These are phyloP conservation scores for Paramecium biaurelia DNA, from an alignment of 73 alveolate genomes.

Conservation along the genomic window DNA sequence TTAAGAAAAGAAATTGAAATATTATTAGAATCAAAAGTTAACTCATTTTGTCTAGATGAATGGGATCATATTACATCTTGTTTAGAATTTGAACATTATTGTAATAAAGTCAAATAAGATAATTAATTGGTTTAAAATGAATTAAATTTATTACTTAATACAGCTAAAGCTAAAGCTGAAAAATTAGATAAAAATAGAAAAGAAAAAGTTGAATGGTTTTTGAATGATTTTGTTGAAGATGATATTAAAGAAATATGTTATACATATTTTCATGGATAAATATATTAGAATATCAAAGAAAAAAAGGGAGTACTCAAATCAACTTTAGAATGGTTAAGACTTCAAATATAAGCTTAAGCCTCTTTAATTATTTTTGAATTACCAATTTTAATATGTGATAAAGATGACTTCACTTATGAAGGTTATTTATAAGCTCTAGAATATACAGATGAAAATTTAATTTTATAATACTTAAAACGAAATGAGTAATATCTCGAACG, in stretches of 20 bases:
- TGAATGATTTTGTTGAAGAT: constrained; percentile 8
- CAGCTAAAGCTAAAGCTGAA: constrained; percentile 6
- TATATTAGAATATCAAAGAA: neutral
- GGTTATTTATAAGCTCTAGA: neutral
- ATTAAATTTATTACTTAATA: neutral
- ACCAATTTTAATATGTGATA: constrained; percentile 10
- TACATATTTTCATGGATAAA: constrained; percentile 12
- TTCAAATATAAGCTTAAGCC: neutral
- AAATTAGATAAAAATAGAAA: neutral
- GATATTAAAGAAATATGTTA: neutral
- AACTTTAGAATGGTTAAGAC: neutral
- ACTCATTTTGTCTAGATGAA: neutral
- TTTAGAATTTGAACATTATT: neutral
- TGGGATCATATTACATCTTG: neutral
- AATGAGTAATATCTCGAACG: constrained; percentile 41
- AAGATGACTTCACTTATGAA: neutral
- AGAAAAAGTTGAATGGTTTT: constrained; percentile 42
- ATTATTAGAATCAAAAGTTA: neutral
- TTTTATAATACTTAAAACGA: neutral
- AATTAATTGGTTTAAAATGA: constrained; percentile 31
- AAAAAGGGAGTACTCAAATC: neutral
- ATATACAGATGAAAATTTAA: neutral
- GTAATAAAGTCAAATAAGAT: neutral
- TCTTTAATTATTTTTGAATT: neutral
- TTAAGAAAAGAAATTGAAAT: neutral